Conservation (phyloP, 2,329 filamentous ascomycete species). For the Alternaria angustiovoidea region DNA sequence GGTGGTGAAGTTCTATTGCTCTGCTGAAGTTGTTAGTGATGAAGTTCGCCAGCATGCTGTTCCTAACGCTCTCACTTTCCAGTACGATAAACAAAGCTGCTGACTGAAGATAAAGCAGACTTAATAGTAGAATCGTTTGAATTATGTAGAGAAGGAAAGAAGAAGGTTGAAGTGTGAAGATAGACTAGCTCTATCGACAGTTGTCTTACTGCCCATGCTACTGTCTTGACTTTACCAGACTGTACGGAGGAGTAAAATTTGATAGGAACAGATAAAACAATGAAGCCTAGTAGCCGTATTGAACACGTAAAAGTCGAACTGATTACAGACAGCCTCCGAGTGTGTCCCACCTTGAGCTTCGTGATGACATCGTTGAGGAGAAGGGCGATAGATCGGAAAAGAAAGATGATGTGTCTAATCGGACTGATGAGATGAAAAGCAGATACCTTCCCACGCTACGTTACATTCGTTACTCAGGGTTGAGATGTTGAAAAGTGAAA, state of each 20-base stretch:
- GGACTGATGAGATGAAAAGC: background rate
- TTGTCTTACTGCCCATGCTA: background rate
- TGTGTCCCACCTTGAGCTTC: background rate
- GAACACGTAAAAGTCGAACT: background rate
- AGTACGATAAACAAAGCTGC: background rate
- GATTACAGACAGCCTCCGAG: background rate
- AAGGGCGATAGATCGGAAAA: background rate
- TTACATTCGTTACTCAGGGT: slow-evolving; percentile 30
- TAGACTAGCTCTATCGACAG: background rate
- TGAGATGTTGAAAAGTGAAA: background rate
- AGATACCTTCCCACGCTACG: slow-evolving; percentile 34
- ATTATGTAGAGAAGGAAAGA: background rate
- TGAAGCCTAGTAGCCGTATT: background rate
- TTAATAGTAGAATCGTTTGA: background rate
- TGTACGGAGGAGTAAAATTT: background rate
- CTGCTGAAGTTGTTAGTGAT: background rate
- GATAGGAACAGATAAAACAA: background rate
- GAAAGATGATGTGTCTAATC: slow-evolving; percentile 1
- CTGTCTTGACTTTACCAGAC: background rate
- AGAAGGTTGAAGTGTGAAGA: background rate
- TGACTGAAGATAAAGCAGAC: no score
- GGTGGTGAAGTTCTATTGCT: no score
- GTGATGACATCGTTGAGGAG: background rate
- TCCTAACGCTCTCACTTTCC: background rate
- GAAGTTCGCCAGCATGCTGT: background rate